Evolutionary conservation across 2,329 filamentous ascomycete genomes (phyloP), one percentile per base, ranked within the genome.

Genomic region (Raffaelea albimanens): DNA sequence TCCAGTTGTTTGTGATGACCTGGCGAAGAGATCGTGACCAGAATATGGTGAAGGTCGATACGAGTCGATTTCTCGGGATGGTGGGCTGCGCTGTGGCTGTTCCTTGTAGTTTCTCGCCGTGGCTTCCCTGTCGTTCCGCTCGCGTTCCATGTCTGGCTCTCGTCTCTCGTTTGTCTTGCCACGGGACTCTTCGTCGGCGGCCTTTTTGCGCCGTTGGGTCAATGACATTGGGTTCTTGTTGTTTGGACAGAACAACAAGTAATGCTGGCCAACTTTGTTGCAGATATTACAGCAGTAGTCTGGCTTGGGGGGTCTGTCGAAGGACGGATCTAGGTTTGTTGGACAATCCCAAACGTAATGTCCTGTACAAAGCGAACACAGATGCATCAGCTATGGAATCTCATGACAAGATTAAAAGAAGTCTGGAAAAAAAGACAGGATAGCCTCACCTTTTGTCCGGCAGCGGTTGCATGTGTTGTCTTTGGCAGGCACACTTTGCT

Each of bases 301-400:
- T 5, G 38, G 21, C 1, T 46, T 34, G 2, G 67, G 67, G 25
- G 51, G 48, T 43, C 25, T 51, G 48, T 71, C 67, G 46, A 55
- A 67, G 2, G 46, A 23, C 10, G 66, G 62, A 47, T 71, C 64
- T n/a, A 69, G 40, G 49, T 66, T 68, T 2, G 67, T 71, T 18
- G 68, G 67, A 45, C 69, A 71, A 2, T 57, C 31, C 44, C 63
- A 56, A 18, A 68, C 54, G 50, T 54, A 59, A 51, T 71, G 69
- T 22, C 67, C 69, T 71, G 25, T 7, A 13, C 7, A 29, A 13
- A 29, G 25, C 25, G 25, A 29, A n/a, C n/a, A n/a, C n/a, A n/a
- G n/a, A n/a, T n/a, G n/a, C n/a, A n/a, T n/a, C n/a, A n/a, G n/a
- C n/a, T n/a, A n/a, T n/a, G n/a, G n/a, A n/a, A n/a, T n/a, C n/a